Evolutionary conservation across 345 rosid genomes (phyloP).

Genomic region (Rhodamnia argentea): DNA sequence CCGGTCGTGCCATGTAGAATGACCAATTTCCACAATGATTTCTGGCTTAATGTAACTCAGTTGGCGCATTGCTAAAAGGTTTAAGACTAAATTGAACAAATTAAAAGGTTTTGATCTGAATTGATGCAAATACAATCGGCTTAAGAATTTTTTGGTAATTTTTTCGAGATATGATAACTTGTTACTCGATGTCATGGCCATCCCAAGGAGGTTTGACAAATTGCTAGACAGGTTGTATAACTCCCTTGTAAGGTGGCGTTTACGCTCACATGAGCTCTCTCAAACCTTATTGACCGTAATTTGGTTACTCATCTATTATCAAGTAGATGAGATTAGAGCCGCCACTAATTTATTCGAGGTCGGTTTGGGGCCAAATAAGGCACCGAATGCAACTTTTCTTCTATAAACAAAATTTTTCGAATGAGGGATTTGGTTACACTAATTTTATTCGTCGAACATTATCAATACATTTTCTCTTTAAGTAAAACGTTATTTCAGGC

Average conservation of each 20-base stretch:
- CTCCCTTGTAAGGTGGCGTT: background rate
- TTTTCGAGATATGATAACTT: background rate
- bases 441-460: background rate
- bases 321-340: background rate
- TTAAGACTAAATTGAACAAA: too few relatives aligned
- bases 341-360: background rate
- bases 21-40: too few relatives aligned
- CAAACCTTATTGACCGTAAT: background rate
- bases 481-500: background rate
- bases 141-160: too few relatives aligned
- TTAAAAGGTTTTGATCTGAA: too few relatives aligned
- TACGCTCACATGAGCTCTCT: background rate
- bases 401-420: accelerated
- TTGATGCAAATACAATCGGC: too few relatives aligned
- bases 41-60: too few relatives aligned
- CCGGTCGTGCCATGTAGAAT: too few relatives aligned
- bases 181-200: background rate
- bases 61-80: too few relatives aligned
- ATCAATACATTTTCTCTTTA: background rate
- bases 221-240: background rate
- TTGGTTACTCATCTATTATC: background rate
- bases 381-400: background rate
- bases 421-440: background rate
- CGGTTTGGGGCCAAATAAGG: background rate
- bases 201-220: background rate